A percentile compares a stretch with the other conserved stretches of the same genome.
These are phyloP conservation scores for Gastroboletus turbinatus DNA, from an alignment of 1,284 basidiomycete genomes.

Conservation along the genomic window DNA sequence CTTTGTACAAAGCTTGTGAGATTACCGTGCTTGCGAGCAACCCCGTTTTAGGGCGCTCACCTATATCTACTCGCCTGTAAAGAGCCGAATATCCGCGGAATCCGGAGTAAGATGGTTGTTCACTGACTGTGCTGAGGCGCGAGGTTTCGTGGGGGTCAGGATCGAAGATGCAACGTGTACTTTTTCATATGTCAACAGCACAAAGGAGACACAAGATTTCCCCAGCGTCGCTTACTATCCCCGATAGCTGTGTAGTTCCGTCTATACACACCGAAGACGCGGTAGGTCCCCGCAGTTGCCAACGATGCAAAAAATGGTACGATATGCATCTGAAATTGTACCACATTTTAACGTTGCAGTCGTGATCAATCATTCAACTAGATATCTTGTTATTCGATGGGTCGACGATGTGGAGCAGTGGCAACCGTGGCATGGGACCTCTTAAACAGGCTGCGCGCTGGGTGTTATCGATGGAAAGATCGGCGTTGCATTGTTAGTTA, in stretches of 20 bases:
- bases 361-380: background rate
- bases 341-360: background rate
- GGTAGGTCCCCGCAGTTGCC: background rate
- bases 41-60: background rate
- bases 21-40: background rate
- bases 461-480: background rate
- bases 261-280: background rate
- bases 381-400: background rate
- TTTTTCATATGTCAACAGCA: background rate
- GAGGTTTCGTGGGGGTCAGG: background rate
- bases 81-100: slow-evolving; percentile 1
- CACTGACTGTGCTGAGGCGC: background rate
- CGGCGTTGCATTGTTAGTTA: background rate
- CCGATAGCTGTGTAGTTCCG: background rate
- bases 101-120: background rate
- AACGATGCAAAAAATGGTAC: background rate
- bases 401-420: background rate
- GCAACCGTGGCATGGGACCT: background rate
- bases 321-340: background rate
- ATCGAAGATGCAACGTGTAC: background rate
- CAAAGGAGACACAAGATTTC: background rate
- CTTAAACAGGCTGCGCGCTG: background rate
- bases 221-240: background rate
- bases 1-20: background rate
- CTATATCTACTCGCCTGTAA: background rate